Conservation (phyloP, 768 basidiomycete genomes). For the Russula lepida region DNA sequence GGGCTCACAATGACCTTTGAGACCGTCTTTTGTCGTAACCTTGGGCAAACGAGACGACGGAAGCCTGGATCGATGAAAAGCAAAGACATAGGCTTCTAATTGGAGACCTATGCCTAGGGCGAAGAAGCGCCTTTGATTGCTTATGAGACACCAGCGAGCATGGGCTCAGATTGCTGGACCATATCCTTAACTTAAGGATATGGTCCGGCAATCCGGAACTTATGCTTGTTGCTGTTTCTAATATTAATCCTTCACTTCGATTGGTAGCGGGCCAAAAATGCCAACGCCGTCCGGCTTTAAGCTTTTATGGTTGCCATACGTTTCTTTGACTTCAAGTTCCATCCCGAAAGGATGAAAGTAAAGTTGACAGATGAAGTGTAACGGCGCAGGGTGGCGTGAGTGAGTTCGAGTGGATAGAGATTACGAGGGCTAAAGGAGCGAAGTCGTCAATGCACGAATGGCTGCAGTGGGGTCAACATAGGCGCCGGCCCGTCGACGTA, state of each 20-base stretch:
- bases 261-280: background rate
- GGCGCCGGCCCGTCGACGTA: too few species aligned
- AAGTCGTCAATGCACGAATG: too few species aligned
- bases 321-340: background rate
- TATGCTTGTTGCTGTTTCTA: too few species aligned
- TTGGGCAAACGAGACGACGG: background rate
- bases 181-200: background rate
- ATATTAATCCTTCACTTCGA: background rate
- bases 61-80: background rate
- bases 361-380: too few species aligned
- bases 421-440: too few species aligned
- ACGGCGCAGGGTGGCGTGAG: too few species aligned
- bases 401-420: too few species aligned
- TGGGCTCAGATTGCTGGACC: background rate
- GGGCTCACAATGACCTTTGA: background rate
- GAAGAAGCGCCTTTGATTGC: background rate
- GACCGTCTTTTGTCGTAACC: background rate
- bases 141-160: background rate
- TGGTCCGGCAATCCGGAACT: too few species aligned
- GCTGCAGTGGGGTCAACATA: too few species aligned
- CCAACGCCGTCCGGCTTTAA: background rate
- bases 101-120: background rate
- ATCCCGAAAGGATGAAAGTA: background rate
- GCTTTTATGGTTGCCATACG: too few species aligned
- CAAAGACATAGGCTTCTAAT: background rate